Conservation (phyloP, 495 filamentous ascomycete genomes). For the Ascobolus immersus region DNA sequence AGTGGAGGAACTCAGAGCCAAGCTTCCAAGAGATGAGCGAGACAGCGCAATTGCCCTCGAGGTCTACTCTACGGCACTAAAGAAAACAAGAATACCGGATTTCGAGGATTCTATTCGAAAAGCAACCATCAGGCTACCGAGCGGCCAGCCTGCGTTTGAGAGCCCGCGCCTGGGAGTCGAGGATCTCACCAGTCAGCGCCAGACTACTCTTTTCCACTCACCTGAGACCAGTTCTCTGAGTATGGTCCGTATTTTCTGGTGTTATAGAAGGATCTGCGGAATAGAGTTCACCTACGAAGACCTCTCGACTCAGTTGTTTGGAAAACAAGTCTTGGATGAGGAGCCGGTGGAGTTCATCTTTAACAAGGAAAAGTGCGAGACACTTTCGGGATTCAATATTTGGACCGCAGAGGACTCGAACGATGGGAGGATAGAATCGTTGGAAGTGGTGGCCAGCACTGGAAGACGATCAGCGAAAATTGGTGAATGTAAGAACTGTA, state of each 20-base stretch:
- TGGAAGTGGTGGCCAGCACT: constrained; percentile 72
- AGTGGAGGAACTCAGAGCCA: constrained; percentile 46
- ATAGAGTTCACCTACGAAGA: constrained; percentile 89
- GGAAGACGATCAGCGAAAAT: constrained; percentile 64
- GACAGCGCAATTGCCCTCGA: constrained; percentile 43
- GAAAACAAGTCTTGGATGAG: constrained; percentile 45
- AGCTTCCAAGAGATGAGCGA: constrained; percentile 41
- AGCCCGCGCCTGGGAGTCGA: constrained; percentile 50
- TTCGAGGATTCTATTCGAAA: constrained; percentile 40
- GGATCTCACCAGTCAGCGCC: constrained; percentile 41
- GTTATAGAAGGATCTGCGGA: too few species aligned
- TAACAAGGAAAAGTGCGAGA: constrained; percentile 69
- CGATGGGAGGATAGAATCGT: too few species aligned
- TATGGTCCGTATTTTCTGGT: too few species aligned
- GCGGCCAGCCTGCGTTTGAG: constrained; percentile 48
- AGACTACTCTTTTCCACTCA: constrained; percentile 52
- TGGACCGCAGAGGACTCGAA: constrained; percentile 65
- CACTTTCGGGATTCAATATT: constrained; percentile 65
- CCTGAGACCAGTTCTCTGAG: constrained; percentile 50
- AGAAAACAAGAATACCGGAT: constrained; percentile 47
- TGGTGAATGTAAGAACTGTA: constrained; percentile 60
- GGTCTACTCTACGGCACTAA: constrained; percentile 49
- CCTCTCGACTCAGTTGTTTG: constrained; percentile 64
- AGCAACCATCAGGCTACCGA: constrained; percentile 45
- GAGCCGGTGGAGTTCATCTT: constrained; percentile 10